Base-by-base conservation (phyloP, 108 stramenopile genomes). In the Hondaea fermentalgiana region DNA sequence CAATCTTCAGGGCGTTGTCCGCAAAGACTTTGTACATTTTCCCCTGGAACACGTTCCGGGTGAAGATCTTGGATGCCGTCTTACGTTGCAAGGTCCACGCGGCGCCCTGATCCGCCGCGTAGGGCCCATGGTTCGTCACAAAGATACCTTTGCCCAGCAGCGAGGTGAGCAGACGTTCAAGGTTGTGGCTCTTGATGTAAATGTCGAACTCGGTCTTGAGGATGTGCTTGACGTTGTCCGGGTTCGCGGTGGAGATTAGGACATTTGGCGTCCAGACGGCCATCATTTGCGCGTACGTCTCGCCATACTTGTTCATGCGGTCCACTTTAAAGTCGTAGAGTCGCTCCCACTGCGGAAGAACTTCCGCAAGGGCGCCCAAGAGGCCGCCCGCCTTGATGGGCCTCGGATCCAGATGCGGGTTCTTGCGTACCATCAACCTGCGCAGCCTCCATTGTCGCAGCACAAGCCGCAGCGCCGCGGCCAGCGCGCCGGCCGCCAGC, bases 81-180 rank as follows among this genome's bases (percentile, higher is more conserved):
- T 94, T 95, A 42, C 94, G 92, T 43, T 95, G 94, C 29, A 53
- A 2, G 42, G 88, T 58, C 94, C 94, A 95, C 72, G 93, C 94
- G 5, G 90, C 87, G 55, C 88, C 88, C 87, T 25, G 49, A 3
- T 83, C 76, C n/a, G n/a, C 6, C 43, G 49, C 51, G 76, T 53
- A 4, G 19, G 45, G 44, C 16, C 76, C 76, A 23, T 83, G 76
- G 23, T 53, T 47, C 25, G 28, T 12, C 45, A 53, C 76, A 35
- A 95, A 94, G 72, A 95, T 94, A 35, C 94, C 94, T 35, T 91
- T 64, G 44, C 94, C 92, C 21, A 92, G 72, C 29, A 94, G 44
- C 60, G 87, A 89, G 19, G 60, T 29, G 14, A 92, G 60, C 35
- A 17, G 42, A 5, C 16, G 19, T 17, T 60, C 23, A n/a, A 90